These are phyloP conservation scores for Thuidium tamariscinum DNA, from an alignment of 225 moss, liverwort and hornwort genomes.

Conservation along the genomic window DNA sequence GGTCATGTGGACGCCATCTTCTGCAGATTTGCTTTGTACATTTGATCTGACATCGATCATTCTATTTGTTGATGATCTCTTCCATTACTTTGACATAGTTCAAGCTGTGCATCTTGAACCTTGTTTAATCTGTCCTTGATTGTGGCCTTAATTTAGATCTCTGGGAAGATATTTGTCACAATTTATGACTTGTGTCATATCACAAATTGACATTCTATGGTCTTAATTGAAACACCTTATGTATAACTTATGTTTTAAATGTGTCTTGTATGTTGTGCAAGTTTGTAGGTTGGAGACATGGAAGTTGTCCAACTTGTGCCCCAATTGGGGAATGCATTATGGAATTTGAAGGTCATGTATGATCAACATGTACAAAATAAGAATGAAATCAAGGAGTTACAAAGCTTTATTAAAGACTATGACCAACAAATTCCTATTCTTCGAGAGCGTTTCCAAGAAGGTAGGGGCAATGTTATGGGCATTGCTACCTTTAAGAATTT, in stretches of 20 bases:
- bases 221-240: background rate
- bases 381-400: background rate
- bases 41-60: background rate
- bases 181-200: background rate
- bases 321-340: background rate
- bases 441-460: background rate
- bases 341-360: background rate
- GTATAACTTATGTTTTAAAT: background rate
- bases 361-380: background rate
- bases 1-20: background rate
- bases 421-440: background rate
- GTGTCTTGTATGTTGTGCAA: background rate
- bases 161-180: background rate
- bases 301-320: background rate
- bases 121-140: background rate
- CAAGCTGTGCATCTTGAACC: rapidly evolving
- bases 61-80: background rate
- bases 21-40: background rate
- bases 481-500: background rate
- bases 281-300: background rate
- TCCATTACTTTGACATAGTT: background rate
- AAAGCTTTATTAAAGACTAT: background rate
- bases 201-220: background rate
- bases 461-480: background rate
- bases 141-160: background rate